Evolutionary conservation across 805 yeast species (phyloP).

Genomic region (Ogataea trehalophila): DNA sequence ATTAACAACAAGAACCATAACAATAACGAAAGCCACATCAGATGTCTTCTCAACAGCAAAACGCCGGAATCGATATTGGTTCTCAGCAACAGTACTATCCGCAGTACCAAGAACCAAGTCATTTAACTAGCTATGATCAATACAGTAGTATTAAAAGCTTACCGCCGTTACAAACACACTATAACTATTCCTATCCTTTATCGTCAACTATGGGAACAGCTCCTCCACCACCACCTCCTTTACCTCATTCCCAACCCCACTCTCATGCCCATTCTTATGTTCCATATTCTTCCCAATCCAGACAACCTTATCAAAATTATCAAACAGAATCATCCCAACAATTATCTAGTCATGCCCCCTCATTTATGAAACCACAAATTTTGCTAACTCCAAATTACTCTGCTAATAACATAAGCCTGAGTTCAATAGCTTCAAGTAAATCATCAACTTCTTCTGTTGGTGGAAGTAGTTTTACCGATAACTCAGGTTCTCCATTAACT

Average conservation of each 20-base stretch:
- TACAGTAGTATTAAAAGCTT: background rate
- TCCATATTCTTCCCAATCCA: background rate
- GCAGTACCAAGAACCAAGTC: constrained; percentile 2
- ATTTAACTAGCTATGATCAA: background rate
- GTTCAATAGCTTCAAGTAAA: background rate
- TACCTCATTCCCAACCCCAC: background rate
- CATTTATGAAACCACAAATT: background rate
- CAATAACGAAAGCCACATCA: too few species aligned
- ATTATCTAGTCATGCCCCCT: background rate
- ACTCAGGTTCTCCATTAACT: background rate
- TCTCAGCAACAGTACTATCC: background rate
- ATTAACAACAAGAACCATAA: too few species aligned
- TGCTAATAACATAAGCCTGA: background rate
- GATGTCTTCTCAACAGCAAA: too few species aligned
- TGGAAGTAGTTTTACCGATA: background rate
- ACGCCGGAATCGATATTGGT: background rate
- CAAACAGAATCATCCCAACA: background rate
- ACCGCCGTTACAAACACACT: background rate
- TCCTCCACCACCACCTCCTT: background rate
- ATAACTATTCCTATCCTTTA: background rate
- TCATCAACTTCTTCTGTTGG: background rate
- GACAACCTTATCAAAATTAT: background rate
- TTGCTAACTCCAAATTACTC: background rate
- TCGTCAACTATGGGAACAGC: background rate
- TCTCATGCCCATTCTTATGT: background rate